A percentile compares a stretch with the other conserved stretches of the same genome.
These are phyloP conservation scores for Heliocybe sulcata DNA, from an alignment of 1,284 basidiomycete species.

Conservation along the genomic window DNA sequence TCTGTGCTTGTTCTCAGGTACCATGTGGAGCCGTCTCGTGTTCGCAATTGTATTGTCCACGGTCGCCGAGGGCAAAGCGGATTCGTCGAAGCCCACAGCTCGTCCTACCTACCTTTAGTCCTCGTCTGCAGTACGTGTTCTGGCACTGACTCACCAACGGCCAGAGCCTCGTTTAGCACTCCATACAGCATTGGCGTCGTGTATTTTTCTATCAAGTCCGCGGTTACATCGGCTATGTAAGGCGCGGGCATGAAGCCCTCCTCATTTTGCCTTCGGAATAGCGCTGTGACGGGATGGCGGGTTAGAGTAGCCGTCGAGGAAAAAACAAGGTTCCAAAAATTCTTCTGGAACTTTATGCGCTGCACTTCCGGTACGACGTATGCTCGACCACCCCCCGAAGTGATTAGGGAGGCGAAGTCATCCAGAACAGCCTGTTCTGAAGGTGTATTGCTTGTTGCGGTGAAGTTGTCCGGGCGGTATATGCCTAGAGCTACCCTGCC, in stretches of 20 bases:
- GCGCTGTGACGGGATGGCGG: conserved; percentile 38
- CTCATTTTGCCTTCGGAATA: conserved; percentile 41
- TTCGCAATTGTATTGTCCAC: conserved; percentile 31
- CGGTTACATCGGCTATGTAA: conserved; percentile 34
- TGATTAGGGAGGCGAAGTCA: conserved; percentile 38
- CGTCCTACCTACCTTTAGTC: conserved; percentile 13
- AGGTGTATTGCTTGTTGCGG: conserved; percentile 32
- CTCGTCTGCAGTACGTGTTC: not conserved
- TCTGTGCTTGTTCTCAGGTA: conserved; percentile 36
- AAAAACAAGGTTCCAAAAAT: conserved; percentile 58
- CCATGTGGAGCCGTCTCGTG: conserved; percentile 29
- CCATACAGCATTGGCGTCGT: conserved; percentile 40
- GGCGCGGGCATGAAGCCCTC: conserved; percentile 26
- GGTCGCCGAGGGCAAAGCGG: conserved; percentile 35
- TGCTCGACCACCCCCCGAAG: conserved; percentile 39
- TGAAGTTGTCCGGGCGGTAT: conserved; percentile 39
- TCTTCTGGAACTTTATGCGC: conserved; percentile 53
- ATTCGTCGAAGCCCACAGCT: conserved; percentile 40
- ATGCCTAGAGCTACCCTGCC: conserved; percentile 37
- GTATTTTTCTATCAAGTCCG: conserved; percentile 34
- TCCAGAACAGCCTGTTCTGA: conserved; percentile 35
- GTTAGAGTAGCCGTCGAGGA: conserved; percentile 46
- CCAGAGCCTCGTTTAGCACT: conserved; percentile 38
- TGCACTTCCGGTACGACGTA: conserved; percentile 52
- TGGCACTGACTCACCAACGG: conserved; percentile 21